Conservation (phyloP, 1,139 yeast genomes). For the Geotrichum macrosporum region DNA sequence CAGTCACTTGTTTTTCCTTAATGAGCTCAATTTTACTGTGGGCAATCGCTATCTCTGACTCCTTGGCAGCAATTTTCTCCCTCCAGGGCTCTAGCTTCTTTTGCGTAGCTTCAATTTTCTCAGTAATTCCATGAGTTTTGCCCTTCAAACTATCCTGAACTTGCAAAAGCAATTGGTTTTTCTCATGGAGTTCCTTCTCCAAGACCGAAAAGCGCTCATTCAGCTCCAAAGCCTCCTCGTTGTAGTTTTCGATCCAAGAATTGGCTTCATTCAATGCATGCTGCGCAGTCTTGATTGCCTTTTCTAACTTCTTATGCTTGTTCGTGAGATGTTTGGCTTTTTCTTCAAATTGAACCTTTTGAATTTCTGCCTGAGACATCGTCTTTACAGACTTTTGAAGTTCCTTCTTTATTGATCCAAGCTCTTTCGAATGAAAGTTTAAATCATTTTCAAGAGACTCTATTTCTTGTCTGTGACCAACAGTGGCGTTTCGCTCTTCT, state of each 20-base stretch:
- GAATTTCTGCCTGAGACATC: slow-evolving; percentile 38
- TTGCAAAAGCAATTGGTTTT: slow-evolving; percentile 53
- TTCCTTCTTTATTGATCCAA: slow-evolving; percentile 29
- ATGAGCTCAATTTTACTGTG: slow-evolving; percentile 63
- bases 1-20: slow-evolving; percentile 45
- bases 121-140: slow-evolving; percentile 64
- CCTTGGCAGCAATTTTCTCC: slow-evolving; percentile 59
- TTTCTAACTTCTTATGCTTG: slow-evolving; percentile 60
- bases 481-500: slow-evolving; percentile 45
- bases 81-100: slow-evolving; percentile 80
- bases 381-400: slow-evolving; percentile 28
- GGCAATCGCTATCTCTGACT: slow-evolving; percentile 61
- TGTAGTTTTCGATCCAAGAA: slow-evolving; percentile 46
- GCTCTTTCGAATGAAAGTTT: slow-evolving; percentile 39
- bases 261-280: slow-evolving; percentile 44
- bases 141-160: slow-evolving; percentile 65
- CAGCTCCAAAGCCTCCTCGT: slow-evolving; percentile 41
- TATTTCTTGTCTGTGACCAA: slow-evolving; percentile 42
- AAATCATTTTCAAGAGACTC: slow-evolving; percentile 37
- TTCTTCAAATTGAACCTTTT: slow-evolving; percentile 68
- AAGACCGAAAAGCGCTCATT: slow-evolving; percentile 45
- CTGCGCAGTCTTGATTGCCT: slow-evolving; percentile 42
- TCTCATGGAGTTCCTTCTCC: slow-evolving; percentile 46
- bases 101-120: slow-evolving; percentile 60
- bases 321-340: slow-evolving; percentile 57